Evolutionary conservation across 495 filamentous ascomycete species (phyloP).

Genomic region (Hypoxylon lenormandii): DNA sequence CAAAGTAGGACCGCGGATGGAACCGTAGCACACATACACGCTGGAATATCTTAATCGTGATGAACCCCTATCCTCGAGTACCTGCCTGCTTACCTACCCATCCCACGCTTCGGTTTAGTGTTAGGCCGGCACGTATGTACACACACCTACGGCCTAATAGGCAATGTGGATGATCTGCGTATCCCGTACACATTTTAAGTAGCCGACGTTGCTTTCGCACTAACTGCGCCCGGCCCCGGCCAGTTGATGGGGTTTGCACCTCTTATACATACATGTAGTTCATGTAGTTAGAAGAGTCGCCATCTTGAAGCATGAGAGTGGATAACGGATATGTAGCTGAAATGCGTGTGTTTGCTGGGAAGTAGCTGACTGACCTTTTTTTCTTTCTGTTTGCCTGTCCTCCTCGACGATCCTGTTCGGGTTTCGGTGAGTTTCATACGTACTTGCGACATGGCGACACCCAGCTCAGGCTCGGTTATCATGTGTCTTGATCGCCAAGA

Average conservation of each 20-base stretch:
- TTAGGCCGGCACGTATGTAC: constrained; percentile 1
- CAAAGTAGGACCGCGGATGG: constrained; percentile 21
- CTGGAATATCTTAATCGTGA: constrained; percentile 15
- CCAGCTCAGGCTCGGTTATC: constrained; percentile 21
- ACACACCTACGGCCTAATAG: constrained; percentile 26
- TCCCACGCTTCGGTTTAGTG: constrained; percentile 29
- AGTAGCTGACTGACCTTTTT: constrained; percentile 1
- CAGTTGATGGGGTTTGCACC: constrained; percentile 12
- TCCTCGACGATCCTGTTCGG: constrained; percentile 1
- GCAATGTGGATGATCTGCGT: constrained; percentile 38
- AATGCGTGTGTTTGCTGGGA: constrained; percentile 16
- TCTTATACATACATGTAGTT: too few species aligned
- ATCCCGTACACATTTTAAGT: constrained; percentile 22
- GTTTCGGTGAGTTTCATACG: constrained; percentile 40
- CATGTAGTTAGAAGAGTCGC: constrained; percentile 11
- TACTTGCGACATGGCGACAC: constrained; percentile 11
- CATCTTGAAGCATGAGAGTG: constrained; percentile 17
- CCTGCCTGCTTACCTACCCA: constrained; percentile 11
- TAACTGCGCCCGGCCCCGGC: constrained; percentile 21
- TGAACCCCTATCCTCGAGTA: constrained; percentile 36
- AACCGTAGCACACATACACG: constrained; percentile 30
- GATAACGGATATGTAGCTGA: neutral
- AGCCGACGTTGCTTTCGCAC: constrained; percentile 38
- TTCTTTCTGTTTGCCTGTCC: constrained; percentile 11
- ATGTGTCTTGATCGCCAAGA: constrained; percentile 45